These are phyloP conservation scores for Cryptosporidium andersoni DNA, from an alignment of 169 alveolate genomes.

Conservation along the genomic window DNA sequence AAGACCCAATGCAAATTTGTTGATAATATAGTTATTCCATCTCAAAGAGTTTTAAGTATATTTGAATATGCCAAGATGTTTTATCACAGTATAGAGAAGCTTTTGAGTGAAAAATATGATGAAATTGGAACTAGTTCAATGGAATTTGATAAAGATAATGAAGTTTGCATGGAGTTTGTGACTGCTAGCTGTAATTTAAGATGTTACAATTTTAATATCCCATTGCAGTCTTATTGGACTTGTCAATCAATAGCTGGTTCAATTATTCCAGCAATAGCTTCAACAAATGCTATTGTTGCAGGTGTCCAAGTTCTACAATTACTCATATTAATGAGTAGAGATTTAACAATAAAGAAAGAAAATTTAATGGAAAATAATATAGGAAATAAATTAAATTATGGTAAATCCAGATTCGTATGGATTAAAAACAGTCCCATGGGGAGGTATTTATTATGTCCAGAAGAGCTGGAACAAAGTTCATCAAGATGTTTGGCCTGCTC, in stretches of 20 bases:
- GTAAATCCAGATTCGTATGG: constrained; percentile 70
- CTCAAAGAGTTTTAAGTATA: constrained; percentile 32
- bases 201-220: constrained; percentile 87
- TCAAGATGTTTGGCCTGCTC: constrained; percentile 76
- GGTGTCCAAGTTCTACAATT: constrained; percentile 90
- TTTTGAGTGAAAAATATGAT: constrained; percentile 20
- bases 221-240: constrained; percentile 79
- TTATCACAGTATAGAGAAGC: constrained; percentile 37
- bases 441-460: constrained; percentile 73
- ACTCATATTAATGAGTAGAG: constrained; percentile 74
- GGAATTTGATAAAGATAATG: constrained; percentile 92
- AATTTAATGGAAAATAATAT: constrained; percentile 41
- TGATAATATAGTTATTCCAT: constrained; percentile 4
- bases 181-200: constrained; percentile 91
- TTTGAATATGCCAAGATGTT: constrained; percentile 48
- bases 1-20: not conserved
- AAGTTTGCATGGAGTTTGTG: constrained; percentile 87
- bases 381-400: constrained; percentile 59
- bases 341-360: constrained; percentile 42
- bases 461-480: constrained; percentile 71
- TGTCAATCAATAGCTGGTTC: constrained; percentile 96
- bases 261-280: constrained; percentile 95
- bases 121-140: constrained; percentile 36
- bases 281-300: constrained; percentile 94
- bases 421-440: constrained; percentile 66